Percentiles rank a stretch among this genome's conserved stretches.
phyloP scores from a whole-genome alignment of 2,329 filamentous ascomycete genomes.

The Aspergillus persii region DNA sequence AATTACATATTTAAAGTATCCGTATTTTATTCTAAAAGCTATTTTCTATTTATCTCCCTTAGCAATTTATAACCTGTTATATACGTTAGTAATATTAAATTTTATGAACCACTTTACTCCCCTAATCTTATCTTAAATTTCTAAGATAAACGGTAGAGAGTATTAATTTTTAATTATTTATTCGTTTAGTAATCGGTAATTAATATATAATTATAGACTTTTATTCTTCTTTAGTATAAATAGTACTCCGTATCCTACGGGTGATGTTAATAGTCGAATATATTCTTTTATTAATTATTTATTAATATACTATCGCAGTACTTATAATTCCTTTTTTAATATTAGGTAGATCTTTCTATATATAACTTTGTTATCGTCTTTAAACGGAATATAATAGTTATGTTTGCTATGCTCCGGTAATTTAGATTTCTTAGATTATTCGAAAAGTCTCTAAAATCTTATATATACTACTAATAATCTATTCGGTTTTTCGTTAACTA shows the following conservation, averaged over 20 bases:
- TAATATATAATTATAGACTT: neutral
- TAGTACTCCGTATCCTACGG: constrained; percentile 1
- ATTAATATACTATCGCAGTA: neutral
- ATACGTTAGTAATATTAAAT: constrained; percentile 15
- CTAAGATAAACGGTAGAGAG: neutral
- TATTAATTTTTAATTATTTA: constrained; percentile 7
- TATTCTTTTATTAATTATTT: neutral
- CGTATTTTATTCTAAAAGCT: constrained; percentile 24
- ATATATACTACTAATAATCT: neutral
- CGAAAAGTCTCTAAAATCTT: neutral
- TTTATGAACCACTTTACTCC: constrained; percentile 12
- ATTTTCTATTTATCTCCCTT: constrained; percentile 33
- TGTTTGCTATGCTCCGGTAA: neutral
- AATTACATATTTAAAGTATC: constrained; percentile 29
- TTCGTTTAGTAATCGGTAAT: constrained; percentile 2
- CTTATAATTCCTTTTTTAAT: too few species aligned
- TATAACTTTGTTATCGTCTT: neutral
- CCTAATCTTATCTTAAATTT: constrained; percentile 6
- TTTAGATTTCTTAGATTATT: neutral
- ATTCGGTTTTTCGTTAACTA: neutral
- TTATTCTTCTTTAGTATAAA: constrained; percentile 4
- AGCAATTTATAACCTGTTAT: constrained; percentile 19
- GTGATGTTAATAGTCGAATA: neutral
- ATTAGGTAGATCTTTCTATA: too few species aligned
- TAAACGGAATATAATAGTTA: neutral